A percentile compares a stretch with the other conserved stretches of the same genome.
Conservation (phyloP, 768 basidiomycete genomes). For the Stropharia rugosoannulata region DNA sequence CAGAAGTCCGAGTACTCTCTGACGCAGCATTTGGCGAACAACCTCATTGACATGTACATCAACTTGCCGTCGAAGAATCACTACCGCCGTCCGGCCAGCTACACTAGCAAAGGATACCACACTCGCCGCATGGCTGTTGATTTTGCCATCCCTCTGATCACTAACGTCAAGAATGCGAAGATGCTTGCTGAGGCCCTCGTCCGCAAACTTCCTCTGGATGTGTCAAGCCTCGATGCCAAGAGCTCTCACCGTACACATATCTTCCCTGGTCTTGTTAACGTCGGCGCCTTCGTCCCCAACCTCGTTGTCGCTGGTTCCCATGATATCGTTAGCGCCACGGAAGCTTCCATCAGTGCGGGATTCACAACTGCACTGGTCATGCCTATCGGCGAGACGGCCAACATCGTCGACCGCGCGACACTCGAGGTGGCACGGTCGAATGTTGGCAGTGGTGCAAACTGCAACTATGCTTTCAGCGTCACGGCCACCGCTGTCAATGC, state of each 20-base stretch:
- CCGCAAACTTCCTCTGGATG: slow-evolving; percentile 86
- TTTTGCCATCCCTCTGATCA: slow-evolving; percentile 95
- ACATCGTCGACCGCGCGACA: slow-evolving; percentile 64
- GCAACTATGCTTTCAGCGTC: slow-evolving; percentile 85
- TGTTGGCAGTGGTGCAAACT: slow-evolving; percentile 64
- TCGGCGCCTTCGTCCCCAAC: slow-evolving; percentile 82
- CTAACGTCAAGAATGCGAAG: slow-evolving; percentile 98
- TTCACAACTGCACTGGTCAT: slow-evolving; percentile 85
- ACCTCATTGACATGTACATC: slow-evolving; percentile 99
- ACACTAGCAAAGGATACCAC: slow-evolving; percentile 94
- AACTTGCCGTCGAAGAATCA: slow-evolving; percentile 98
- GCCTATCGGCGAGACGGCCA: slow-evolving; percentile 61
- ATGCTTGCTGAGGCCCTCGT: slow-evolving; percentile 92
- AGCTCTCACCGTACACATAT: slow-evolving; percentile 87
- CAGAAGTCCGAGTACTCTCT: slow-evolving; percentile 98
- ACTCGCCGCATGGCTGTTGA: slow-evolving; percentile 99
- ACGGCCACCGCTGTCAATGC: slow-evolving; percentile 72
- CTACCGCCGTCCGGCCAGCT: slow-evolving; percentile 95
- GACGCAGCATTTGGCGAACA: slow-evolving; percentile 94
- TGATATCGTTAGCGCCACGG: slow-evolving; percentile 67
- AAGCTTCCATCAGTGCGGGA: slow-evolving; percentile 85
- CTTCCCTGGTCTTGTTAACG: slow-evolving; percentile 91
- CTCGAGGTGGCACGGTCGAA: slow-evolving; percentile 72
- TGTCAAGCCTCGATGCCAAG: slow-evolving; percentile 91
- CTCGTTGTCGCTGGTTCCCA: slow-evolving; percentile 52